Evolutionary conservation across 2,329 filamentous ascomycete species (phyloP), one percentile per base, ranked within the genome.

Genomic region (Monilinia laxa): DNA sequence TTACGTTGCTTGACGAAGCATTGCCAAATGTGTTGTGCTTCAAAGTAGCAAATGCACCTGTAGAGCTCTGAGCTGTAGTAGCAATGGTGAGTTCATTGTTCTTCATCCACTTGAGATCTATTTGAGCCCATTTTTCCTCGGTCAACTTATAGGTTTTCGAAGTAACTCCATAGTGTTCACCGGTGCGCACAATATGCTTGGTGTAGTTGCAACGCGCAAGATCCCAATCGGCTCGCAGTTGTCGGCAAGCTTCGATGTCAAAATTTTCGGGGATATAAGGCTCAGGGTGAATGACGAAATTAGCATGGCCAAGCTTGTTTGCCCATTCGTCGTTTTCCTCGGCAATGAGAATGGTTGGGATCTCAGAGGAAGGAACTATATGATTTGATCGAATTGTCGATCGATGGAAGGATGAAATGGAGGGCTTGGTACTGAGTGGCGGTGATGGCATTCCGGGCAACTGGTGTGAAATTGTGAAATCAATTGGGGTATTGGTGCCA

Each of bases 61-160:
- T 79, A 68, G 71, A 78, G 52, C 71, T 77, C 66, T 77, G 78
- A 14, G 80, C 77, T 4, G 79, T 82, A 45, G 84, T 81, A 23
- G 81, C 80, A 52, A 89, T 82, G 65, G 91, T 84, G 42, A 84
- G 79, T 47, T 92, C 87, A 75, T 95, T 87, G 65, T 87, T 85
- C 47, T 78, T 77, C 75, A 88, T 87, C 94, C 93, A 97, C 66
- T 83, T 80, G 2, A 81, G 82, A 76, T 97, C 91, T 54, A 91
- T 90, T 72, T 89, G 86, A 35, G 88, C 85, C 94, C 94, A 97
- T 77, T 98, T 98, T 69, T 90, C 85, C 77, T 95, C 89, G 0
- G 93, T 97, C 66, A 95, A 83, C 62, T 84, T 86, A 79, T 93
- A 97, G 66, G 91, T 95, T 77, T 92, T 95, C 64, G 93, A 97